Percentiles rank a stretch among this genome's conserved stretches.
Evolutionary conservation across 805 yeast genomes (phyloP).

Genomic region (Helenozyma baotianmanensis): DNA sequence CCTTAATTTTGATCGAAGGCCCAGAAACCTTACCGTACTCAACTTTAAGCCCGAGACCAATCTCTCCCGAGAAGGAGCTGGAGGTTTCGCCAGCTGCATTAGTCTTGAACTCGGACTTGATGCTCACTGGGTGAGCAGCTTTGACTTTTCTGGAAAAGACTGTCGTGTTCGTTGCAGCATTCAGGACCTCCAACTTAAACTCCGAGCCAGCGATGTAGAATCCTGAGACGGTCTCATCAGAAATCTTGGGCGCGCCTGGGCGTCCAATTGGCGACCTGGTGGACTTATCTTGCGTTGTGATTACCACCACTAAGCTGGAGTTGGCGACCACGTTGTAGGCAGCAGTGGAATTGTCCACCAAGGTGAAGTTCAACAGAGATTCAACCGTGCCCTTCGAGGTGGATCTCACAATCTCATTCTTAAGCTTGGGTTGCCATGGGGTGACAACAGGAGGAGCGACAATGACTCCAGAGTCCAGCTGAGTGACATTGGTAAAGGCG

Average conservation of each 20-base stretch:
- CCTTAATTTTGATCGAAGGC: background rate
- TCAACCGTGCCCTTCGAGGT: slow-evolving; percentile 10
- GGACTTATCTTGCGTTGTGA: slow-evolving; percentile 3
- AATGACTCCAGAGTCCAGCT: slow-evolving; percentile 18
- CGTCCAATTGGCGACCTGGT: background rate
- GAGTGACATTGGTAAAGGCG: slow-evolving; percentile 8
- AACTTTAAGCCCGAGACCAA: too few species aligned
- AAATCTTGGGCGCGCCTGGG: too few species aligned
- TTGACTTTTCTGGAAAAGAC: too few species aligned
- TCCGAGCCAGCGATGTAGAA: too few species aligned
- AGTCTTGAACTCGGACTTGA: too few species aligned
- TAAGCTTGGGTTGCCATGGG: slow-evolving; percentile 16
- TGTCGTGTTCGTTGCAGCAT: too few species aligned
- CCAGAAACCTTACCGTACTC: too few species aligned
- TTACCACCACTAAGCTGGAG: slow-evolving; percentile 1
- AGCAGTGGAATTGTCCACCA: slow-evolving; percentile 17
- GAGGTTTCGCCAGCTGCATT: too few species aligned
- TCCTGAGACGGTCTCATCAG: too few species aligned
- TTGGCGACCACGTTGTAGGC: slow-evolving; percentile 13
- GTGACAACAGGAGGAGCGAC: slow-evolving; percentile 20
- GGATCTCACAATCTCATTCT: slow-evolving; percentile 19
- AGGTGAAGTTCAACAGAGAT: slow-evolving; percentile 22
- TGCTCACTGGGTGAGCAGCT: too few species aligned
- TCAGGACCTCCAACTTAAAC: too few species aligned
- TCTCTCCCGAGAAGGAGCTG: too few species aligned